Percentiles rank a stretch among this genome's conserved stretches.
Conservation (phyloP, 345 rosid genomes). For the Corchorus olitorius region DNA sequence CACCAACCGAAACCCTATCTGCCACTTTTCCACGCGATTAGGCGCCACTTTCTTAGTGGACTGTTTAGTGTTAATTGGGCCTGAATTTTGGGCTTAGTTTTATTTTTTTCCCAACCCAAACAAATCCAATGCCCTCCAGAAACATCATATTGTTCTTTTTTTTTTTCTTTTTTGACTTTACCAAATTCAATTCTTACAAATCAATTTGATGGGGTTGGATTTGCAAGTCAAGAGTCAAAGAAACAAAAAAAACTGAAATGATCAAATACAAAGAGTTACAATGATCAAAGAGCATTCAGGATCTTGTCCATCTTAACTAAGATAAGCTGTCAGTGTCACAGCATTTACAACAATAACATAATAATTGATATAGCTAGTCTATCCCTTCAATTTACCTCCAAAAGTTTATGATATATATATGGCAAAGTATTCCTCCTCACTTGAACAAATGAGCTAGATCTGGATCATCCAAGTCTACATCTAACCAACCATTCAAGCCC, state of each 20-base stretch:
- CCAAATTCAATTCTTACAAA: neutral
- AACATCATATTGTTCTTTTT: neutral
- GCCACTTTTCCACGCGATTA: neutral
- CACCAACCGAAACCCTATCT: constrained; percentile 9
- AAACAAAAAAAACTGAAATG: neutral
- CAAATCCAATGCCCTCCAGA: neutral
- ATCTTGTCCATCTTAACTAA: neutral
- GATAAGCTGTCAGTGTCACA: neutral
- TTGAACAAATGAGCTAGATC: constrained; percentile 68
- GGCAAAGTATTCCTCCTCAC: constrained; percentile 19
- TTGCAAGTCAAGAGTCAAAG: neutral
- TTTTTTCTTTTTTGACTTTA: too few species aligned
- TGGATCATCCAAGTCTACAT: constrained; percentile 75
- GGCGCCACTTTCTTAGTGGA: constrained; percentile 6
- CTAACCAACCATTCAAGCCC: constrained; percentile 66
- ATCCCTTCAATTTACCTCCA: neutral
- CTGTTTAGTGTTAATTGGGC: neutral
- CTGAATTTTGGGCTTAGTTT: neutral
- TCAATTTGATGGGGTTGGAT: too few species aligned
- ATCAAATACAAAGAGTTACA: neutral
- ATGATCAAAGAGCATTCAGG: neutral
- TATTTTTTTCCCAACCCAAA: neutral
- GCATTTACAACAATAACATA: neutral
- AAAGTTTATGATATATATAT: neutral
- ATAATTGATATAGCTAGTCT: neutral